Base-by-base conservation (phyloP, 106 monocot species). In the Acanthochlamys bracteata region DNA sequence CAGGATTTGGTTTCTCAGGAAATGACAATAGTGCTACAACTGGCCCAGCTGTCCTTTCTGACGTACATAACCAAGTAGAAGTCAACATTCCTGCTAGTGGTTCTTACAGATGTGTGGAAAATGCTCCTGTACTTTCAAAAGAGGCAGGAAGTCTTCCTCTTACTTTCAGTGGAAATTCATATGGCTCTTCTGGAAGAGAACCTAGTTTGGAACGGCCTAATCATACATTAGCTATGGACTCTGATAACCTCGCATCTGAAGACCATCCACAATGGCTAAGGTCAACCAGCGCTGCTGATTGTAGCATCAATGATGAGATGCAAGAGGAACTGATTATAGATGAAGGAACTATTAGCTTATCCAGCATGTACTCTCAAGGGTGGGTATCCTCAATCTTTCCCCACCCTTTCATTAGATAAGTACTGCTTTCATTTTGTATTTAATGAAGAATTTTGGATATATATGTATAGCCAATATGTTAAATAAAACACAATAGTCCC, bases 321-420 rank as follows among this genome's bases (percentile, higher is more conserved):
- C 69, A 62, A 70, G 77, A 79, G 46, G 87, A 85, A 33, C 71
- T 92, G 66, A 64, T 72, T 11, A 81, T 92, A 72, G 98, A 92
- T 61, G 85, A 90, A 53, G 88, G 83, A 55, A 92, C 85, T 42
- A 83, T 88, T 24, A 83, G 66, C 47, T 9, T 98, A 9, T 98
- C 98, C 24, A 72, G 67, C 73, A 65, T 64, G 13, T 98, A 98
- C 61, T 98, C 98, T 59, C 83, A 92, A 59, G 80, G 88, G 98
- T 92, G 64, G 15, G 84, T 58, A 41, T 11, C 43, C 13, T 7
- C 43, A 43, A 43, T 7, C 13, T 8, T 13, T n/a, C n/a, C n/a
- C n/a, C n/a, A n/a, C 43, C 43, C 13, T 43, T 13, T 43, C 13
- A 43, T 43, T 43, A 8, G 10, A 8, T 43, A 43, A 8, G 43